A percentile compares a stretch with the other conserved stretches of the same genome.
Conservation (phyloP, 345 rosid genomes). For the Gossypium sturtianum region DNA sequence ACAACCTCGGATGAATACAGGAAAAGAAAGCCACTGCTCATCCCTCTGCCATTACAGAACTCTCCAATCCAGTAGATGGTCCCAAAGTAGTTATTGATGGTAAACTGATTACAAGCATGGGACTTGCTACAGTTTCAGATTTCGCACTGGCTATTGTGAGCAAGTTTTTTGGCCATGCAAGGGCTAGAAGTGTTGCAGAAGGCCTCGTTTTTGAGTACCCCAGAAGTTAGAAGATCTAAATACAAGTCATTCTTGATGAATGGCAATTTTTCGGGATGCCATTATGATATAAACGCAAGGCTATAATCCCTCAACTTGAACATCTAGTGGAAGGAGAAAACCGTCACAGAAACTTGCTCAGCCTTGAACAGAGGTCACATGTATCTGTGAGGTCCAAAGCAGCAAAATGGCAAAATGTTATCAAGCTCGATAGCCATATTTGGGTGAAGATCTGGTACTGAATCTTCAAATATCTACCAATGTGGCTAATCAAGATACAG, state of each 20-base stretch:
- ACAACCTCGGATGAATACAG: slow-evolving; percentile 29
- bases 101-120: slow-evolving; percentile 74
- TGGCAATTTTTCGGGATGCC: slow-evolving; percentile 14
- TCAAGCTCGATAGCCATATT: not conserved
- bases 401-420: not conserved
- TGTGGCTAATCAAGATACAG: not conserved
- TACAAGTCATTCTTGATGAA: not conserved
- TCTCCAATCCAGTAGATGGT: slow-evolving; percentile 31
- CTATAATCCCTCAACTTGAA: not conserved
- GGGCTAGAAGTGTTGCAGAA: slow-evolving; percentile 84
- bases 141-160: slow-evolving; percentile 66
- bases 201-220: slow-evolving; percentile 81
- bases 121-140: slow-evolving; percentile 54
- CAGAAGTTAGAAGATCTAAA: slow-evolving; percentile 26
- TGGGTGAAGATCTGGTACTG: not conserved
- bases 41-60: slow-evolving; percentile 33
- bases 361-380: too few relatives aligned
- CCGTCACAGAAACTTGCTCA: not conserved
- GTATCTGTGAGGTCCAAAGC: not conserved
- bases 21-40: slow-evolving; percentile 56
- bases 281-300: not conserved
- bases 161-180: slow-evolving; percentile 74
- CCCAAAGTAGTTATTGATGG: slow-evolving; percentile 81
- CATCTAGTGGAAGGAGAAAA: slow-evolving; percentile 2
- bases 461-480: not conserved